Evolutionary conservation across 495 filamentous ascomycete species (phyloP).

Genomic region (Xylaria nigripes): DNA sequence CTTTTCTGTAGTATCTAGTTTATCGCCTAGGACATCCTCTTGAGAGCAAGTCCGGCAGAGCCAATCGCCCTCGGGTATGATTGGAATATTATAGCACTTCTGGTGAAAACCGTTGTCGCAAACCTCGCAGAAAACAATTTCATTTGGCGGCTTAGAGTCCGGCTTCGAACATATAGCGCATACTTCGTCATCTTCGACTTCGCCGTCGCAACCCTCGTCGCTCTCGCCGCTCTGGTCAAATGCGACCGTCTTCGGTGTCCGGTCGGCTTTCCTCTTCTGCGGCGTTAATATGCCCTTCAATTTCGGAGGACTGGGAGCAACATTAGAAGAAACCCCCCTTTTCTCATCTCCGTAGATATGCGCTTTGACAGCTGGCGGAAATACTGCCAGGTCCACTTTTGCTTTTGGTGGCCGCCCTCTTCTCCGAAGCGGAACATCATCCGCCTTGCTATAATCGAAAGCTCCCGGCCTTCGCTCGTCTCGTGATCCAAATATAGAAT

Average conservation of each 20-base stretch:
- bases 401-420: constrained; percentile 18
- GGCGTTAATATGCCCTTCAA: constrained; percentile 38
- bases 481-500: not conserved
- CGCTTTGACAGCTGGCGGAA: constrained; percentile 1
- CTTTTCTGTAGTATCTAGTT: constrained; percentile 5
- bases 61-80: constrained; percentile 86
- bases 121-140: constrained; percentile 87
- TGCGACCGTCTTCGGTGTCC: constrained; percentile 32
- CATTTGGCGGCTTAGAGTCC: constrained; percentile 39
- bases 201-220: constrained; percentile 18
- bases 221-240: constrained; percentile 26
- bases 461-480: not conserved
- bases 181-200: constrained; percentile 37
- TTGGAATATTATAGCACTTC: constrained; percentile 76
- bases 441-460: not conserved
- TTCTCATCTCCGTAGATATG: constrained; percentile 1
- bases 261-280: constrained; percentile 21
- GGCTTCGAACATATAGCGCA: constrained; percentile 42
- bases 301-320: constrained; percentile 4
- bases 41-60: constrained; percentile 67
- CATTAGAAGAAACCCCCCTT: not conserved
- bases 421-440: constrained; percentile 16
- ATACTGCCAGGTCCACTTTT: not conserved
- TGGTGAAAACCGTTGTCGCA: constrained; percentile 85
- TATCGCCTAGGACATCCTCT: constrained; percentile 19